Percentiles rank a stretch among this genome's conserved stretches.
phyloP scores from a whole-genome alignment of 2,329 filamentous ascomycete species.

The Botrytis cinerea region DNA sequence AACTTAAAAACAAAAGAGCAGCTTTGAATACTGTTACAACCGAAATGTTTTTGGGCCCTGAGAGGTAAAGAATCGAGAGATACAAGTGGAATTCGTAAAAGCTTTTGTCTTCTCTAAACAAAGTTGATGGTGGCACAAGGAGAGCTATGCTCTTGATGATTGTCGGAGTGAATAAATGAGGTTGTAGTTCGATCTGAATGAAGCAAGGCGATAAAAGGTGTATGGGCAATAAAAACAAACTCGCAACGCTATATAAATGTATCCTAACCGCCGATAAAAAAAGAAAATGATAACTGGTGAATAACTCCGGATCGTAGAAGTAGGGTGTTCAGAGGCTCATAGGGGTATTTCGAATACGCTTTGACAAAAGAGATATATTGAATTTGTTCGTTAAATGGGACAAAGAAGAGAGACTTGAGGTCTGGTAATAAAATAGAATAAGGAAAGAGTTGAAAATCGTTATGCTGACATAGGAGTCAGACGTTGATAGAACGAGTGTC shows the following conservation, averaged over 20 bases:
- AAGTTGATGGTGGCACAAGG: constrained; percentile 37
- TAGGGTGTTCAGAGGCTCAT: constrained; percentile 45
- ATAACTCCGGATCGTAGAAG: constrained; percentile 43
- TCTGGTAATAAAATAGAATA: constrained; percentile 41
- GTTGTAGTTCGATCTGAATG: constrained; percentile 29
- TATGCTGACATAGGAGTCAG: constrained; percentile 43
- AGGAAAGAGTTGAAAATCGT: constrained; percentile 41
- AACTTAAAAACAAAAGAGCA: constrained; percentile 27
- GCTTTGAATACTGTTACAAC: constrained; percentile 40
- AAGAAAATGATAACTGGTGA: constrained; percentile 37
- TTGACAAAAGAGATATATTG: constrained; percentile 52
- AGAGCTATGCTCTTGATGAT: constrained; percentile 38
- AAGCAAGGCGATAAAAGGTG: constrained; percentile 26
- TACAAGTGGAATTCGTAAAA: constrained; percentile 38
- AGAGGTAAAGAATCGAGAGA: constrained; percentile 30
- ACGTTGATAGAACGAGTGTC: constrained; percentile 37
- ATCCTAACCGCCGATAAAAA: constrained; percentile 38
- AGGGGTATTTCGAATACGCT: constrained; percentile 47
- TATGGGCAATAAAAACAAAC: constrained; percentile 38
- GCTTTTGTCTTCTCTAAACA: constrained; percentile 44
- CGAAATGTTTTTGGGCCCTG: constrained; percentile 38
- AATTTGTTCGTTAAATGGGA: constrained; percentile 44
- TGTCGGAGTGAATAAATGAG: constrained; percentile 30
- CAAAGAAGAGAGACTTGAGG: constrained; percentile 37
- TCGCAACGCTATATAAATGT: constrained; percentile 44